These are phyloP conservation scores for Eucalyptus paniculata DNA, from an alignment of 345 rosid genomes.

Conservation along the genomic window DNA sequence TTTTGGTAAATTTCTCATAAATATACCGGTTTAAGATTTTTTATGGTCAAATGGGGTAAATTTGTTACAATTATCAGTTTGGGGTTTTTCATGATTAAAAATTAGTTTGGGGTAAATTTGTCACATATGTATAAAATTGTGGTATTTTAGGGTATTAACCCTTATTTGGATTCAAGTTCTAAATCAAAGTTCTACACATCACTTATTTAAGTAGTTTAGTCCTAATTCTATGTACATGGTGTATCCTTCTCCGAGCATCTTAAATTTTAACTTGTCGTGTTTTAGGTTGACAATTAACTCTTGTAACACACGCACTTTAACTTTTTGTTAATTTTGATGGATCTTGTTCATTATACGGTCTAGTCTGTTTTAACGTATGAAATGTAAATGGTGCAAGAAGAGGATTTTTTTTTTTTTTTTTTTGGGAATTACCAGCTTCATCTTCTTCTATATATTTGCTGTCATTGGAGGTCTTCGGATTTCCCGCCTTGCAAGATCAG, in stretches of 20 bases:
- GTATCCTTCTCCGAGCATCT: neutral
- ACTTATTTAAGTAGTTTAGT: no score
- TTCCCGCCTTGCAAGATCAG: neutral
- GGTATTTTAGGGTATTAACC: rapidly evolving
- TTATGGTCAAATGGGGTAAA: rapidly evolving
- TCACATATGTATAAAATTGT: no score
- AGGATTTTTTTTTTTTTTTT: neutral
- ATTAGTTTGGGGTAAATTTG: rapidly evolving
- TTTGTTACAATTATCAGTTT: rapidly evolving
- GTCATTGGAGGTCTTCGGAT: neutral
- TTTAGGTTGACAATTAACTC: neutral
- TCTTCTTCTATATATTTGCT: no score
- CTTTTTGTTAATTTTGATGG: neutral
- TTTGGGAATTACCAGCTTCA: neutral
- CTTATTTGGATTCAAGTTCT: no score
- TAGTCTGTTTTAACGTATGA: neutral
- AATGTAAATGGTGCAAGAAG: neutral
- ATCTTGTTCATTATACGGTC: no score
- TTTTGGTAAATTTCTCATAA: no score
- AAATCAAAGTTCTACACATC: neutral
- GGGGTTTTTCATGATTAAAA: no score
- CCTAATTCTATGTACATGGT: no score
- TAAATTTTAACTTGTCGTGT: neutral
- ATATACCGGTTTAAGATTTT: rapidly evolving
- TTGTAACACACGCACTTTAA: neutral